Base-by-base conservation (phyloP, 225 moss, liverwort and hornwort species). In the Pleurozium schreberi region DNA sequence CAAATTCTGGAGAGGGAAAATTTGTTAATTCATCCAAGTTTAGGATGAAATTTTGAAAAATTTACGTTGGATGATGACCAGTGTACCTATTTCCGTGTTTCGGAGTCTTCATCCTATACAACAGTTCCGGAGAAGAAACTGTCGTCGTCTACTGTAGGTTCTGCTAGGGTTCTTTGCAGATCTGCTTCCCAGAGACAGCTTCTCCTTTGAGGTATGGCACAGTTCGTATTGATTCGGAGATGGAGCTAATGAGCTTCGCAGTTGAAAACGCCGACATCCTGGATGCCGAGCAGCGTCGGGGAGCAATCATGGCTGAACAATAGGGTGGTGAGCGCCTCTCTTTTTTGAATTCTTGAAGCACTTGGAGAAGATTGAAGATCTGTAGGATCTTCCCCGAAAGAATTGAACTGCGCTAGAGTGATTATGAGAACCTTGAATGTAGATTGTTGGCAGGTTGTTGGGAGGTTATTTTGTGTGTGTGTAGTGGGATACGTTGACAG, bases 71-170 rank as follows among this genome's bases (percentile, higher is more conserved):
- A 55, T 78, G 78, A n/a, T 26, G 26, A 26, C 26, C 16, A 34
- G 5, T 49, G 25, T 60, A 7, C 59, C 10, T 23, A 59, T 9
- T 45, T 19, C 76, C n/a, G n/a, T n/a, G n/a, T 8, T 7, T 76
- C 25, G 26, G 21, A 68, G 49, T 16, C 30, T n/a, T 74, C 45
- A 53, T 60, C 31, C 60, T 13, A 18, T 17, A 38, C 33, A 28
- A 34, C 82, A 62, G 45, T 81, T 64, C 38, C 38, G 0, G 0
- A 0, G 0, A 0, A 0, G 36, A 53, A 75, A 58, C 58, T n/a
- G 87, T 87, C 75, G 67, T 82, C 64, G 69, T 59, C 80, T 81
- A 3, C 49, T 11, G 65, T 7, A 13, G 19, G 68, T 27, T 21
- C 34, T 11, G 27, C 23, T 85, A 91, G 86, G 88, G 76, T 62